Base-by-base conservation (phyloP, 768 basidiomycete species). In the Kwoniella newhampshirensis region DNA sequence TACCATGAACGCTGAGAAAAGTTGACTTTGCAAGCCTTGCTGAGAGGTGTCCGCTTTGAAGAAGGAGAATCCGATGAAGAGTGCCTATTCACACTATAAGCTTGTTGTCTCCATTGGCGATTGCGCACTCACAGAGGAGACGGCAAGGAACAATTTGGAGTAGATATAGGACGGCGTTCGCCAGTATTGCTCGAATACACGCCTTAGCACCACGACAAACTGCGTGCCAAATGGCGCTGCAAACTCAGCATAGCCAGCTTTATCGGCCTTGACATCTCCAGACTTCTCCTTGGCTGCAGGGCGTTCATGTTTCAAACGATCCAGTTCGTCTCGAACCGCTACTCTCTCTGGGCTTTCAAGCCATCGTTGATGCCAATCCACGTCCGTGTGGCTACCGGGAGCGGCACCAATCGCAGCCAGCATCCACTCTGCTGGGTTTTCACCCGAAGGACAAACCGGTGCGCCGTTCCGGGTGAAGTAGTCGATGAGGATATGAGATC, bases 371-470 rank as follows among this genome's bases (percentile, higher is more conserved):
- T 81, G 73, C 87, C 87, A 89, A 57, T 88, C 83, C 15, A 80
- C 78, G 1, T 84, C 82, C 1, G 68, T 71, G 30, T 85, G 84
- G 1, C 84, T 83, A 2, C 87, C 74, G 11, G 74, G 74, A 12
- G 74, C 87, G 26, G 89, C 88, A 59, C 91, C 90, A 57, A 91
- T 91, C n/a, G 86, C 88, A 53, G 88, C 86, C 3, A 91, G 80
- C 75, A 73, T 73, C 64, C 64, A 75, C 59, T 80, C 79, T 25
- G 80, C 79, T 0, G 78, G 89, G 73, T 94, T 94, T 68, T 85
- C 85, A 59, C 86, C 85, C 0, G 82, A 45, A 3, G 89, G 88
- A 74, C 89, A 91, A 21, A 53, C 46, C 26, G 74, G 59, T 0
- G 87, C 91, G 13, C 90, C 89, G 60, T 88, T 78, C 15, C 80